phyloP scores from a whole-genome alignment of 305 asterid species.

The Galium porrigens region DNA sequence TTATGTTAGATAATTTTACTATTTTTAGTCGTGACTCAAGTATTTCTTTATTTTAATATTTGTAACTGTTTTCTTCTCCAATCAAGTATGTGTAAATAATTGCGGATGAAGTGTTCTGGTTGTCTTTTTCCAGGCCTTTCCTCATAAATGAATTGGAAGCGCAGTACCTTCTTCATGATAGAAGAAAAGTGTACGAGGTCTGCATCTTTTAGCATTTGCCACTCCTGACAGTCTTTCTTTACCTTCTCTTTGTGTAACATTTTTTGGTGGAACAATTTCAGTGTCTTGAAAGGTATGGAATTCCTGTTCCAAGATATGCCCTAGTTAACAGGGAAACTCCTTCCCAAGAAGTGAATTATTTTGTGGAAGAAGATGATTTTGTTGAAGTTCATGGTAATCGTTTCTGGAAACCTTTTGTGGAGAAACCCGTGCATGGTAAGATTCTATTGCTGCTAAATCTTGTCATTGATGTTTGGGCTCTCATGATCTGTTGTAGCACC shows the following conservation, averaged over 20 bases:
- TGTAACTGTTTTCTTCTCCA: not conserved
- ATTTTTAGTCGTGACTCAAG: not conserved
- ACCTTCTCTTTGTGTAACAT: constrained; percentile 9
- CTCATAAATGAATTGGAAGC: constrained; percentile 84
- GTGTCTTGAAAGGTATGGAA: constrained; percentile 77
- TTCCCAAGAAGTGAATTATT: constrained; percentile 69
- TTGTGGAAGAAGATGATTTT: constrained; percentile 85
- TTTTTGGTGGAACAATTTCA: constrained; percentile 25
- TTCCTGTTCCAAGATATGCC: constrained; percentile 85
- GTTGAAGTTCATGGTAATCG: constrained; percentile 74
- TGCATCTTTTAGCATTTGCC: constrained; percentile 12
- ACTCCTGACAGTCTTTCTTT: not conserved
- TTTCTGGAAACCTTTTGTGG: constrained; percentile 94
- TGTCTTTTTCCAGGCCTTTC: constrained; percentile 53
- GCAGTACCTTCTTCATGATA: constrained; percentile 87
- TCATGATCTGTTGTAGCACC: not conserved
- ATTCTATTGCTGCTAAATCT: constrained; percentile 7
- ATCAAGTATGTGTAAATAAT: not conserved
- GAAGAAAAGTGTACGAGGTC: constrained; percentile 91
- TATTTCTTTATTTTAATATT: not conserved
- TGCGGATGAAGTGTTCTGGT: constrained; percentile 14
- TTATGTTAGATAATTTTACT: not conserved
- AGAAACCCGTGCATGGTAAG: constrained; percentile 84
- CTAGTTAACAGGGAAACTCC: constrained; percentile 69
- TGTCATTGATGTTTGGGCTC: not conserved